Base-by-base conservation (phyloP, 495 filamentous ascomycete species). In the Cercophora scortea region DNA sequence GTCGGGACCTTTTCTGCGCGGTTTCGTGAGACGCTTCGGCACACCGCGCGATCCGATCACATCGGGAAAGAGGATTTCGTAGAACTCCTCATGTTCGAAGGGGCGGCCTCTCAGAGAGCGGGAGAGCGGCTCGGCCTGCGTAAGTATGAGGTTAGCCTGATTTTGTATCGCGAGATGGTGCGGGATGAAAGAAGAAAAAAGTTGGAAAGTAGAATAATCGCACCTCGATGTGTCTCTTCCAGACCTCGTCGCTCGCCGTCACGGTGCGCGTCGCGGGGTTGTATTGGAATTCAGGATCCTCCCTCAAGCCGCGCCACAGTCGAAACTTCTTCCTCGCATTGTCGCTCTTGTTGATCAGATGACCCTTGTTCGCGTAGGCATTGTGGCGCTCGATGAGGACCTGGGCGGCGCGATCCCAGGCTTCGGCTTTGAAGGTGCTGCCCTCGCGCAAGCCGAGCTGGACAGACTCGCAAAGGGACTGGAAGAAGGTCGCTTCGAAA, bases 311-410 rank as follows among this genome's bases (percentile, higher is more conserved):
- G n/a, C 73, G 61, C 74, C 74, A 77, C 47, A 77, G 69, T 36
- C 74, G 74, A 51, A 76, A 77, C 66, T 76, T 76, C 62, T 77
- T 77, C 25, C 74, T 70, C 39, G 74, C 74, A 57, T 77, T 77
- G 63, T 77, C 74, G 57, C 71, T 73, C 60, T 77, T 77, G 61
- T 77, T 77, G 62, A 77, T 74, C 13, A 77, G 71, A 39, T 77
- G 74, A 55, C 63, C 66, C 66, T 77, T 77, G 54, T 71, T 67
- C 43, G 73, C 72, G 56, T 69, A 74, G 25, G 73, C 73, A 49
- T 64, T 66, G 57, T 77, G 74, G 32, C 68, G 63, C 17, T 70
- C 65, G 59, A 68, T 67, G 35, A 77, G 62, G 40, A 73, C 72
- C 36, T 66, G 61, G 50, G 67, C 66, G 41, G 74, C 74, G 46